Base-by-base conservation (phyloP, 2,329 filamentous ascomycete species). In the Fusarium abutilonis region DNA sequence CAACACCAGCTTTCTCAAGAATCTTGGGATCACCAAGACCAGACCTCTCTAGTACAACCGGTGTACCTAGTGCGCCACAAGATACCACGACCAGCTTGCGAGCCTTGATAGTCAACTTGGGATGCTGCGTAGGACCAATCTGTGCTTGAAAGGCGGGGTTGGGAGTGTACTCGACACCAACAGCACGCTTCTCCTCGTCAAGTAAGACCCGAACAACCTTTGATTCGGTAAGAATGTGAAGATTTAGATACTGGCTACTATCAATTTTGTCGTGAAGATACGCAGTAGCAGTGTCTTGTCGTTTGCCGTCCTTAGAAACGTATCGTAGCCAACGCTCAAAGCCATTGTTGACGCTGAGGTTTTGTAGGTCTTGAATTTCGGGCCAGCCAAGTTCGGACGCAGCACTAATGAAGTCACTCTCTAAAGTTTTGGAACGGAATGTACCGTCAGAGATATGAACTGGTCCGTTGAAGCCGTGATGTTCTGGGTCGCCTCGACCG, bases 1-100 rank as follows among this genome's bases (percentile, higher is more conserved):
- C 75, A 3, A 87, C 78, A 1, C 78, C 79, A 0, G 80, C 77
- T 15, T 73, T 74, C 38, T 78, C 69, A 2, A 89, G 77, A 6
- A 86, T 66, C 2, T 80, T 75, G 1, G 78, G 74, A 40, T 78
- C 76, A n/a, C 85, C 86, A 2, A 90, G 67, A 8, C 87, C 87
- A 1, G 87, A 89, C 17, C 87, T 76, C 69, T 89, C 86, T 0
- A 90, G 79, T 2, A 89, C 78, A 0, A 75, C 72, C 0, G 86
- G 84, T 0, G 84, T 83, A 2, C 82, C 81, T 6, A 80, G 76
- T 0, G 83, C 79, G 10, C 85, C 85, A 5, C 66, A 80, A 68
- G 73, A 73, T 0, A 75, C 64, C 0, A 76, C 63, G 0, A 76
- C 73, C 0, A 72, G 60, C 38, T 70, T 75, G 7, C 59, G 67